A percentile compares a stretch with the other conserved stretches of the same genome.
Conservation (phyloP, 73 alveolate species). For the Blepharisma japonicum region DNA sequence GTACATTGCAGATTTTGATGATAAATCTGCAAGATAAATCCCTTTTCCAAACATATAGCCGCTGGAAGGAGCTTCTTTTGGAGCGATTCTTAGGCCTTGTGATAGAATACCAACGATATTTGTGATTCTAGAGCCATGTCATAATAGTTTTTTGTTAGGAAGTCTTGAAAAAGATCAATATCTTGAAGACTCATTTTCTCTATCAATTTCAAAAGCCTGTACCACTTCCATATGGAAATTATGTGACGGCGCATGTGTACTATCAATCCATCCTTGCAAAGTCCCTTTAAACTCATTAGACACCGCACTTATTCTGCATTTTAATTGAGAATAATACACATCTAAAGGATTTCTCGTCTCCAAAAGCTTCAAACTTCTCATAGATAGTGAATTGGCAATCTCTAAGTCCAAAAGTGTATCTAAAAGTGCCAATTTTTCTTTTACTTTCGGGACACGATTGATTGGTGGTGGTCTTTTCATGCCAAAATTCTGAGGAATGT, state of each 20-base stretch:
- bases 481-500: constrained; percentile 96
- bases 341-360: constrained; percentile 57
- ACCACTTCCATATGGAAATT: constrained; percentile 41
- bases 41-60: constrained; percentile 94
- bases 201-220: constrained; percentile 43
- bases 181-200: constrained; percentile 54
- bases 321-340: constrained; percentile 52
- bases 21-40: constrained; percentile 87
- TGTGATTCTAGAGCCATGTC: constrained; percentile 92
- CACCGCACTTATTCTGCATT: constrained; percentile 27
- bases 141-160: constrained; percentile 72
- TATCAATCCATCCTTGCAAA: constrained; percentile 40
- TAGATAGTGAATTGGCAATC: constrained; percentile 46
- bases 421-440: constrained; percentile 61
- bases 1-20: constrained; percentile 76
- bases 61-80: constrained; percentile 83
- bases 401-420: constrained; percentile 61
- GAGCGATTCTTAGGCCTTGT: constrained; percentile 85
- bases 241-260: constrained; percentile 69
- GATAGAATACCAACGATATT: constrained; percentile 80
- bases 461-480: constrained; percentile 69
- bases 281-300: constrained; percentile 24
- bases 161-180: constrained; percentile 34
- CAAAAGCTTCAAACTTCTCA: constrained; percentile 36
- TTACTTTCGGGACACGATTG: constrained; percentile 61